phyloP scores from a whole-genome alignment of 768 basidiomycete species.

The Panaeolus cyanescens region DNA sequence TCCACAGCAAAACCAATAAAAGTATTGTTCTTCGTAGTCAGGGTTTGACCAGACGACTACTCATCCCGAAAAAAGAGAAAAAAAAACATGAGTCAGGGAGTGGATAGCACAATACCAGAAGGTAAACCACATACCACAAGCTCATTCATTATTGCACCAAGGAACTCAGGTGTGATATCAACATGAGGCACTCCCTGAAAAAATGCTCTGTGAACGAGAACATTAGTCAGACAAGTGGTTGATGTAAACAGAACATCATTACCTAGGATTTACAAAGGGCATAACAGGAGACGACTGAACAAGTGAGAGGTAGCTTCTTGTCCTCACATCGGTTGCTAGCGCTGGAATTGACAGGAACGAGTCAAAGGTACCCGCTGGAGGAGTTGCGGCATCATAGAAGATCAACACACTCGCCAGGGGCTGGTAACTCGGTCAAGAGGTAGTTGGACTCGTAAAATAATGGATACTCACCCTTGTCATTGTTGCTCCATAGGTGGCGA shows the following conservation, averaged over 20 bases:
- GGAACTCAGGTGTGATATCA: constrained; percentile 32
- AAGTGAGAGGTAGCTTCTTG: constrained; percentile 41
- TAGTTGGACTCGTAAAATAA: background rate
- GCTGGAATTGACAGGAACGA: constrained; percentile 47
- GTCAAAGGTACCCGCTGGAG: constrained; percentile 53
- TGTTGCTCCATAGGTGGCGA: constrained; percentile 42
- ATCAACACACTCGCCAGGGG: constrained; percentile 31
- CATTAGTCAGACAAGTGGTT: background rate
- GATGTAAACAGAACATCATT: background rate
- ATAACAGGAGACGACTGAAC: constrained; percentile 39
- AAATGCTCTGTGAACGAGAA: constrained; percentile 20
- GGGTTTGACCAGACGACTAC: constrained; percentile 17
- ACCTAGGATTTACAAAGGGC: constrained; percentile 28
- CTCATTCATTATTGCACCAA: constrained; percentile 45
- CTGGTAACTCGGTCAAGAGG: background rate
- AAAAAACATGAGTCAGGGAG: background rate
- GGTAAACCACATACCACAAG: constrained; percentile 32
- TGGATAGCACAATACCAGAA: background rate
- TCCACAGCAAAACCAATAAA: constrained; percentile 50
- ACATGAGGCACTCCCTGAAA: constrained; percentile 46
- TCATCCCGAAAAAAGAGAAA: constrained; percentile 10
- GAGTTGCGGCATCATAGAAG: constrained; percentile 61
- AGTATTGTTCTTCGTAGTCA: background rate
- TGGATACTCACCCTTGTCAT: constrained; percentile 24
- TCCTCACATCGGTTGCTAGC: constrained; percentile 36